Percentiles rank a stretch among this genome's conserved stretches.
phyloP scores from a whole-genome alignment of 2,329 filamentous ascomycete genomes.

The Talaromyces islandicus region DNA sequence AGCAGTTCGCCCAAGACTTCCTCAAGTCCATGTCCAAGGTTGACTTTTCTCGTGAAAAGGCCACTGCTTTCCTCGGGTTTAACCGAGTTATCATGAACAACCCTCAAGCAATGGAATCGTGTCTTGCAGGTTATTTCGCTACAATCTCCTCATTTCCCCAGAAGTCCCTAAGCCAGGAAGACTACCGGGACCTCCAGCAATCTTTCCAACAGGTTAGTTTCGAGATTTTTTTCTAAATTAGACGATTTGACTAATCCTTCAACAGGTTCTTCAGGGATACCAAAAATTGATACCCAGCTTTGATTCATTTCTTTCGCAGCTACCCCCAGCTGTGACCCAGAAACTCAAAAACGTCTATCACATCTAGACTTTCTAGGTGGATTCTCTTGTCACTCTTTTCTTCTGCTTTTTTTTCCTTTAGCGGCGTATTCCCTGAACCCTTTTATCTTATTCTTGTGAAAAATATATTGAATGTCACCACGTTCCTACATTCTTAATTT shows the following conservation, averaged over 20 bases:
- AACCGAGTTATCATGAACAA: constrained; percentile 77
- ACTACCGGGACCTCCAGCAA: constrained; percentile 55
- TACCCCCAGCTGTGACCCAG: constrained; percentile 33
- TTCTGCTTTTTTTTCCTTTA: constrained; percentile 2
- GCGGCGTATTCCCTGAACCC: constrained; percentile 4
- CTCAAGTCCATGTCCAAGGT: constrained; percentile 76
- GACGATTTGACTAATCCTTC: constrained; percentile 5
- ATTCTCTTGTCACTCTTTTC: neutral
- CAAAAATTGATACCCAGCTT: constrained; percentile 44
- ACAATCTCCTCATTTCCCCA: constrained; percentile 67
- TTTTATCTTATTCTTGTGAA: constrained; percentile 3
- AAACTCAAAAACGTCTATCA: constrained; percentile 39
- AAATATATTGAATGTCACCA: constrained; percentile 4
- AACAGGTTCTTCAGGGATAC: constrained; percentile 41
- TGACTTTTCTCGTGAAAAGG: constrained; percentile 87
- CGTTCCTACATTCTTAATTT: constrained; percentile 2
- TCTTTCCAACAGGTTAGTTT: constrained; percentile 70
- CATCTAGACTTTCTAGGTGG: constrained; percentile 23
- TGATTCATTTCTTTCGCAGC: constrained; percentile 39
- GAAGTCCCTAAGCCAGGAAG: constrained; percentile 58
- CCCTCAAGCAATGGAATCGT: constrained; percentile 85
- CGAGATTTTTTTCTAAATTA: neutral
- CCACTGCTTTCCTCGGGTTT: constrained; percentile 87
- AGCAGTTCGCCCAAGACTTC: constrained; percentile 76
- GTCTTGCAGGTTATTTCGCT: constrained; percentile 72